Evolutionary conservation across 169 alveolate genomes (phyloP), one percentile per base, ranked within the genome.

Genomic region (Amoebophrya sp.): DNA sequence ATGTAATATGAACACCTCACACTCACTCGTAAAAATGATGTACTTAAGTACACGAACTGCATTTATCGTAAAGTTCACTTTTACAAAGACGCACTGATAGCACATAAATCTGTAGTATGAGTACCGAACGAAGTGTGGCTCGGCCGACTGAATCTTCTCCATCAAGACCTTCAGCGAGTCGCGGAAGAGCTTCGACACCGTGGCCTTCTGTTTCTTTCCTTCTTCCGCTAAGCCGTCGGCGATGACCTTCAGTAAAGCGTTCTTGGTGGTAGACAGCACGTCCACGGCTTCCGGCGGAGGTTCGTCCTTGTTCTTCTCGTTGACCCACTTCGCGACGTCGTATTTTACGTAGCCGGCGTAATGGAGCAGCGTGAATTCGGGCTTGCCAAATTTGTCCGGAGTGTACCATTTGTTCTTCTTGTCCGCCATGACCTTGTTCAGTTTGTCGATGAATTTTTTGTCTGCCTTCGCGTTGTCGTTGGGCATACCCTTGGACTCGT

Each of bases 311-410:
- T 66, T 66, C 83, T 66, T 66, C 1, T 66, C 83, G 18, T 66
- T 66, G 32, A 66, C 83, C 83, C 83, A 66, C 32, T 1, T 18
- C 32, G 29, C 83, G 38, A n/a, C 35, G 83, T 66, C 35, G 35
- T 66, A 66, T n/a, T 18, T 66, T 2, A 66, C 83, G 83, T 66
- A 66, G 10, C 83, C 83, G 10, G 83, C 83, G 83, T 66, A 66
- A 25, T 66, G 83, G 32, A 66, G 18, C 39, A 66, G 32, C 7
- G 83, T 66, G 32, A 66, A 66, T 25, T 66, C 83, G 35, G 83
- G 29, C 83, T 66, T 66, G 35, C 83, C 83, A 66, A 66, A 66
- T 66, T 66, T 66, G 35, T 66, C 83, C 39, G 83, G 83, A 7
- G 83, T 66, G 83, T 66, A 66, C 35, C 32, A 66, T 25, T 7